Evolutionary conservation across 208 protist species (phyloP).

Genomic region (Perkinsela sp.): DNA sequence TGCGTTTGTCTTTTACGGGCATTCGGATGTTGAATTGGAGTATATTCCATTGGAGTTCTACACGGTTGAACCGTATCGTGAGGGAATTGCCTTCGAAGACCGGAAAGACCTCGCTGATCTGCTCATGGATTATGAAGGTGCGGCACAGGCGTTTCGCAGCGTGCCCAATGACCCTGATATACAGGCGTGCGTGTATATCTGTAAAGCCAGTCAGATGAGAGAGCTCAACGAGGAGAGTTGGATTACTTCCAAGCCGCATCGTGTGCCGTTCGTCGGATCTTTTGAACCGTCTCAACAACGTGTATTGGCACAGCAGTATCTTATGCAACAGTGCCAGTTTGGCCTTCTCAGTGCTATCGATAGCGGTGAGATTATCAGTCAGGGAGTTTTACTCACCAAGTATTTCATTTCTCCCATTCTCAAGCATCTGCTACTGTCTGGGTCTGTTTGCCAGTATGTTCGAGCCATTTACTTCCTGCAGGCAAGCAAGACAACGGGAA

Average conservation of each 20-base stretch:
- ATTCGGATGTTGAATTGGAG: slow-evolving; percentile 25
- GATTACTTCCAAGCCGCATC: slow-evolving; percentile 30
- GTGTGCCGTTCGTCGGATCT: slow-evolving; percentile 21
- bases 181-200: slow-evolving; percentile 27
- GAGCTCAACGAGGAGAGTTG: slow-evolving; percentile 55
- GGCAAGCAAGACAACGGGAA: slow-evolving; percentile 29
- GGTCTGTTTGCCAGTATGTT: slow-evolving; percentile 33
- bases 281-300: slow-evolving; percentile 33
- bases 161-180: slow-evolving; percentile 25
- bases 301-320: slow-evolving; percentile 27
- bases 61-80: slow-evolving; percentile 62
- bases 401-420: slow-evolving; percentile 66
- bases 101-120: slow-evolving; percentile 40
- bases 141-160: slow-evolving; percentile 37
- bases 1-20: slow-evolving; percentile 57
- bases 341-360: slow-evolving; percentile 53
- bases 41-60: slow-evolving; percentile 68
- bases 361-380: slow-evolving; percentile 54
- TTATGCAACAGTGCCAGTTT: slow-evolving; percentile 61
- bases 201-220: slow-evolving; percentile 51
- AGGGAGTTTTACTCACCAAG: slow-evolving; percentile 55
- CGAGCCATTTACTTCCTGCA: slow-evolving; percentile 50
- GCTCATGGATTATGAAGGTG: slow-evolving; percentile 17
- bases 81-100: slow-evolving; percentile 44
- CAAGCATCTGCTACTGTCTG: slow-evolving; percentile 57